Conservation (phyloP, 108 stramenopile species). For the Nitzschia sp. region DNA sequence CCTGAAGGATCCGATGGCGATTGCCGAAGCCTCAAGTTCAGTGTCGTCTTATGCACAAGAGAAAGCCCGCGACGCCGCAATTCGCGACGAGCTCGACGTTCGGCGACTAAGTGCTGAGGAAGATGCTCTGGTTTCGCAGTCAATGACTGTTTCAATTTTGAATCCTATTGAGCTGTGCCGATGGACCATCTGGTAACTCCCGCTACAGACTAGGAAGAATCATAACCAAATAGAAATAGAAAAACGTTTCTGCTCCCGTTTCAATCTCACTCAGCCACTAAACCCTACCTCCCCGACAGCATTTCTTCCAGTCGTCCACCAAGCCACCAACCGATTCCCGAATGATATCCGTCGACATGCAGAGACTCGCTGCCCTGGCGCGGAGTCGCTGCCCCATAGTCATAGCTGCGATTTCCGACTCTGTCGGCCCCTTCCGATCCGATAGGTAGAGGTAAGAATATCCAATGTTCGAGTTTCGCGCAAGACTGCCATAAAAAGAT, state of each 20-base stretch:
- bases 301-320: slow-evolving; percentile 16
- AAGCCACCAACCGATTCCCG: neutral
- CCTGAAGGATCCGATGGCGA: neutral
- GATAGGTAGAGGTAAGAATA: slow-evolving; percentile 30
- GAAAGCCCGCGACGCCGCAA: neutral
- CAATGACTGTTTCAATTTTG: neutral
- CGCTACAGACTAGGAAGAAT: no score
- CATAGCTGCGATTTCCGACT: neutral
- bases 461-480: slow-evolving; percentile 5
- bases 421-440: neutral
- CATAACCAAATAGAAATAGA: no score
- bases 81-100: neutral
- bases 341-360: slow-evolving; percentile 2
- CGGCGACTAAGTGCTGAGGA: neutral
- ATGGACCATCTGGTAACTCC: neutral
- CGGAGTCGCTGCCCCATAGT: neutral
- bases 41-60: neutral
- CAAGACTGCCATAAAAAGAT: slow-evolving; percentile 42
- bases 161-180: neutral
- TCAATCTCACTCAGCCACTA: no score
- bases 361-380: slow-evolving; percentile 19
- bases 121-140: neutral
- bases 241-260: no score
- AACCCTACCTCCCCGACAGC: no score
- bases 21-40: neutral